phyloP scores from a whole-genome alignment of 306 rosid species.

The Hippophae tibetana region DNA sequence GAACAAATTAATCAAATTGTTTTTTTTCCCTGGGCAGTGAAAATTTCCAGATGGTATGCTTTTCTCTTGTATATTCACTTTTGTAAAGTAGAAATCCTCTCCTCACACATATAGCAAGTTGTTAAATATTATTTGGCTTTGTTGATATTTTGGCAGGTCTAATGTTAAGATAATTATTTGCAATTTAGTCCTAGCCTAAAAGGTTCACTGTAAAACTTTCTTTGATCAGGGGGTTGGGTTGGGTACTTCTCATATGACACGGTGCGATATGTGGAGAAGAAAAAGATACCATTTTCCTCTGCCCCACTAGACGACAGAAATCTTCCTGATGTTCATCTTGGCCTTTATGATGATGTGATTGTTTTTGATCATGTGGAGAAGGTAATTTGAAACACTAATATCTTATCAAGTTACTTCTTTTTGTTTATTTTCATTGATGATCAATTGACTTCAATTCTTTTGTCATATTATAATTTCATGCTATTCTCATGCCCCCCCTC shows the following conservation, averaged over 20 bases:
- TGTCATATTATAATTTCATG: background rate
- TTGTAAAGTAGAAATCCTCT: too few relatives aligned
- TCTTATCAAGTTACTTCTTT: background rate
- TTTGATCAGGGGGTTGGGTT: conserved; percentile 83
- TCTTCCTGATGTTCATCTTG: conserved; percentile 93
- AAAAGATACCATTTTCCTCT: conserved; percentile 72
- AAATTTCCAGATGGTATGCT: too few relatives aligned
- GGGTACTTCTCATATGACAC: conserved; percentile 97
- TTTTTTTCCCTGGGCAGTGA: too few relatives aligned
- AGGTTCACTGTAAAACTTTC: conserved; percentile 9
- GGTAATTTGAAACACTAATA: conserved; percentile 31
- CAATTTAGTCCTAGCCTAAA: background rate
- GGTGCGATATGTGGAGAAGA: conserved; percentile 88
- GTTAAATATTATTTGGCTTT: too few relatives aligned
- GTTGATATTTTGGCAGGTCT: too few relatives aligned
- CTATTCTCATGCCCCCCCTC: background rate
- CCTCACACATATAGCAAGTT: too few relatives aligned
- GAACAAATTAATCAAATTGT: too few relatives aligned
- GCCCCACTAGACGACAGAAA: conserved; percentile 82
- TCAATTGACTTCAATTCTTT: background rate
- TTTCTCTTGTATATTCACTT: too few relatives aligned
- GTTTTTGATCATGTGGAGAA: conserved; percentile 94
- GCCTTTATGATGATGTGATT: conserved; percentile 81
- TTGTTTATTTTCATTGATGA: background rate
- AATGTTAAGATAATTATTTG: too few relatives aligned